These are phyloP conservation scores for Poronia punctata DNA, from an alignment of 495 filamentous ascomycete genomes.

Conservation along the genomic window DNA sequence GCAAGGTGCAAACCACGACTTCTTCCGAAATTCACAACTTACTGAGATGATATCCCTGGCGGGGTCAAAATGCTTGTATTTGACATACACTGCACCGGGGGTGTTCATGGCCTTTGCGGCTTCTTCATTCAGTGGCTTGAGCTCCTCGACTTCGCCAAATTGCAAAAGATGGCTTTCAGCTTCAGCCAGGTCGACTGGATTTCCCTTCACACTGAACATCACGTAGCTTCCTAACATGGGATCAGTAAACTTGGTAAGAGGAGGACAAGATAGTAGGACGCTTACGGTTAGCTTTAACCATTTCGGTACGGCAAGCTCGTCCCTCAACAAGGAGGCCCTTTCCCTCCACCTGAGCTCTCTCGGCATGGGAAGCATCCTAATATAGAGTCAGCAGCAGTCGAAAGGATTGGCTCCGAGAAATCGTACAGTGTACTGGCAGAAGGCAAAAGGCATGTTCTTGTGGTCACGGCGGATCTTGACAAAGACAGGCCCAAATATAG, in stretches of 20 bases:
- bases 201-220: constrained; percentile 37
- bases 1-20: not conserved
- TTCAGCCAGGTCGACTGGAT: constrained; percentile 33
- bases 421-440: constrained; percentile 54
- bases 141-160: constrained; percentile 33
- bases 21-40: constrained; percentile 11
- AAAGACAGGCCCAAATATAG: constrained; percentile 46
- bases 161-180: constrained; percentile 32
- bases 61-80: constrained; percentile 41
- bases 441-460: constrained; percentile 55
- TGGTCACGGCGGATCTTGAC: constrained; percentile 57
- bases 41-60: constrained; percentile 33
- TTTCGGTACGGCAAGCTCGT: constrained; percentile 53
- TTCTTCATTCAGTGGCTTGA: constrained; percentile 21
- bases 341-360: constrained; percentile 39
- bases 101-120: constrained; percentile 23
- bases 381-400: constrained; percentile 10
- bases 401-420: not conserved
- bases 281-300: constrained; percentile 50
- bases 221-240: constrained; percentile 40
- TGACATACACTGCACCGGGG: constrained; percentile 42
- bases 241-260: constrained; percentile 8
- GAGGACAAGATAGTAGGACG: constrained; percentile 7
- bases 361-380: constrained; percentile 39
- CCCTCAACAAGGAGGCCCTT: constrained; percentile 43